phyloP scores from a whole-genome alignment of 257 asterid genomes.

The Datura wrightii region DNA sequence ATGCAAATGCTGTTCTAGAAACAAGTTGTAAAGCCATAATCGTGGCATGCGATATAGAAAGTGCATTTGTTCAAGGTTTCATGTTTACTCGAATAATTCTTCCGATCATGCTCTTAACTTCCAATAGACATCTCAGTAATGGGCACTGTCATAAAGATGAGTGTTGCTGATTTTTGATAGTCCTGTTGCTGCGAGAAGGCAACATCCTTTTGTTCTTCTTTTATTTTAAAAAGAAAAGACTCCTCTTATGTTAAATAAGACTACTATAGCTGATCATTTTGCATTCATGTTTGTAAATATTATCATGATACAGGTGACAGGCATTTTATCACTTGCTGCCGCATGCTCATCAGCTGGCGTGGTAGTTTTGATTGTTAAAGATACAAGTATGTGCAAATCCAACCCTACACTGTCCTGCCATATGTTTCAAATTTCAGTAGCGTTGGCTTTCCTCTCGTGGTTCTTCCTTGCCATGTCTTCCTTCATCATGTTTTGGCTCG shows the following conservation, averaged over 20 bases:
- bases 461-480: slow-evolving; percentile 83
- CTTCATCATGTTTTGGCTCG: slow-evolving; percentile 83
- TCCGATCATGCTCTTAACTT: too few species aligned
- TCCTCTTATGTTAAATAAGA: not conserved
- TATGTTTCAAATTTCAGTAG: slow-evolving; percentile 74
- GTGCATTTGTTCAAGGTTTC: too few species aligned
- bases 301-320: slow-evolving; percentile 66
- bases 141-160: not conserved
- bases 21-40: too few species aligned
- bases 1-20: too few species aligned
- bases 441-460: slow-evolving; percentile 81
- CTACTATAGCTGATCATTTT: not conserved
- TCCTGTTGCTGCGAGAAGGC: not conserved
- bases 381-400: slow-evolving; percentile 58
- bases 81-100: too few species aligned
- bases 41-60: too few species aligned
- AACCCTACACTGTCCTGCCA: slow-evolving; percentile 58
- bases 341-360: slow-evolving; percentile 96
- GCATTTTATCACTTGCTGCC: slow-evolving; percentile 84
- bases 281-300: not conserved
- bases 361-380: slow-evolving; percentile 63
- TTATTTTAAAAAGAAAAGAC: not conserved
- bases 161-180: not conserved
- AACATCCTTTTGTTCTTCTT: too few species aligned
- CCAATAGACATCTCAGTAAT: not conserved